Evolutionary conservation across 495 filamentous ascomycete genomes (phyloP).

Genomic region (Tuber magnatum): DNA sequence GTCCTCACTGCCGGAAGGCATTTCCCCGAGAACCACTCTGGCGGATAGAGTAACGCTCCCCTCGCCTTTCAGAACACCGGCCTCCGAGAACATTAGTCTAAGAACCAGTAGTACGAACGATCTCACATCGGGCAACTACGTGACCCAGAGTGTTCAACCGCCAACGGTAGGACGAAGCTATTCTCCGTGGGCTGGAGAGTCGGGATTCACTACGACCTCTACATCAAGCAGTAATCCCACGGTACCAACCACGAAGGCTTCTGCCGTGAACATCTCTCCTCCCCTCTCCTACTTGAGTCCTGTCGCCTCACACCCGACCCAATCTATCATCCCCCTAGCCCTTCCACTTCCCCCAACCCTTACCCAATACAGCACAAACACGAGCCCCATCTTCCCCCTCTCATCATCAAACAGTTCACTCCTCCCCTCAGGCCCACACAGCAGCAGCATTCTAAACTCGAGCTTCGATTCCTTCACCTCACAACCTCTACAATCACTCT

Average conservation of each 20-base stretch:
- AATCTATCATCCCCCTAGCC: conserved; percentile 2
- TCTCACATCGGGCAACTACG: conserved; percentile 9
- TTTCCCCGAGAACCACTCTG: conserved; percentile 18
- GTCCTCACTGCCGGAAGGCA: conserved; percentile 32
- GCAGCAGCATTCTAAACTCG: conserved; percentile 9
- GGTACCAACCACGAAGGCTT: neutral
- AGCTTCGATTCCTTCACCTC: conserved; percentile 18
- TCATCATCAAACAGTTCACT: conserved; percentile 29
- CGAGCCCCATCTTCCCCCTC: conserved; percentile 18
- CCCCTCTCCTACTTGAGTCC: conserved; percentile 7
- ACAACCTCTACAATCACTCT: conserved; percentile 10
- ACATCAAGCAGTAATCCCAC: conserved; percentile 5
- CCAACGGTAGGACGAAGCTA: conserved; percentile 17
- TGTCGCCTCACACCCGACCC: conserved; percentile 6
- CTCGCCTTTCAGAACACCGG: conserved; percentile 24
- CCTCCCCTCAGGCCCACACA: conserved; percentile 11
- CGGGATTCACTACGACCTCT: conserved; percentile 16
- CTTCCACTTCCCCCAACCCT: conserved; percentile 11
- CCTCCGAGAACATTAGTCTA: conserved; percentile 15
- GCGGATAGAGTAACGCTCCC: conserved; percentile 31
- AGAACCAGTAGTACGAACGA: conserved; percentile 12
- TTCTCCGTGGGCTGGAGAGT: conserved; percentile 22
- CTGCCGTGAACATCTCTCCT: neutral
- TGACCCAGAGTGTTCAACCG: conserved; percentile 14
- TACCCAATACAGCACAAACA: conserved; percentile 10